Conservation (phyloP, 345 rosid genomes). For the Turnera subulata region DNA sequence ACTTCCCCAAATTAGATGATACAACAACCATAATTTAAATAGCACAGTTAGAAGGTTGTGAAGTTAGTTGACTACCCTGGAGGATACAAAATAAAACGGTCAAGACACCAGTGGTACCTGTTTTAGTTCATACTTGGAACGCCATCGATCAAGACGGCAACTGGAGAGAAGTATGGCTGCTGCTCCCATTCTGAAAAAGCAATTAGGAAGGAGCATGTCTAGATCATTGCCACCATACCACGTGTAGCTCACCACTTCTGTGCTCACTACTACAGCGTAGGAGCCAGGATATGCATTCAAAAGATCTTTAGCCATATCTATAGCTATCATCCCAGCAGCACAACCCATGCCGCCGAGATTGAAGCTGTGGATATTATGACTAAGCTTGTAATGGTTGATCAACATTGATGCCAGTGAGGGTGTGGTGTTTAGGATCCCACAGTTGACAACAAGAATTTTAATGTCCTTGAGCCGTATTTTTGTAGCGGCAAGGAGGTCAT, state of each 20-base stretch:
- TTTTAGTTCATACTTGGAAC: conserved; percentile 13
- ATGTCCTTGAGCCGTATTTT: conserved; percentile 47
- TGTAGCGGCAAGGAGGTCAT: conserved; percentile 51
- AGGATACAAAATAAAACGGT: too few species aligned
- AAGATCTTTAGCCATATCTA: conserved; percentile 59
- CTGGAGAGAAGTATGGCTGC: conserved; percentile 68
- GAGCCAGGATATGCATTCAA: conserved; percentile 46
- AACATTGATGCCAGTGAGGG: conserved; percentile 71
- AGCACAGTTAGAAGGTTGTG: too few species aligned
- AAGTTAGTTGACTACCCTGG: too few species aligned
- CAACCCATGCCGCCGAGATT: conserved; percentile 87
- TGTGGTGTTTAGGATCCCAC: conserved; percentile 61
- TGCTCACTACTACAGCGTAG: conserved; percentile 63
- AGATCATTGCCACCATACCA: conserved; percentile 57
- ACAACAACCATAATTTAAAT: too few species aligned
- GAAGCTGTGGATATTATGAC: conserved; percentile 58
- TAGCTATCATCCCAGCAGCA: conserved; percentile 64
- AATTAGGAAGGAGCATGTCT: conserved; percentile 63
- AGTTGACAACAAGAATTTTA: conserved; percentile 56
- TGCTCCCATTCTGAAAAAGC: conserved; percentile 73
- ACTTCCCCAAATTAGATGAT: too few species aligned
- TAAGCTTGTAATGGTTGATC: conserved; percentile 63
- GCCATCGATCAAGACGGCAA: conserved; percentile 20
- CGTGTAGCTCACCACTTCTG: conserved; percentile 54
- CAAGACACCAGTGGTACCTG: background rate